These are phyloP conservation scores for Penicillium hesseltinei DNA, from an alignment of 2,329 filamentous ascomycete genomes.

Conservation along the genomic window DNA sequence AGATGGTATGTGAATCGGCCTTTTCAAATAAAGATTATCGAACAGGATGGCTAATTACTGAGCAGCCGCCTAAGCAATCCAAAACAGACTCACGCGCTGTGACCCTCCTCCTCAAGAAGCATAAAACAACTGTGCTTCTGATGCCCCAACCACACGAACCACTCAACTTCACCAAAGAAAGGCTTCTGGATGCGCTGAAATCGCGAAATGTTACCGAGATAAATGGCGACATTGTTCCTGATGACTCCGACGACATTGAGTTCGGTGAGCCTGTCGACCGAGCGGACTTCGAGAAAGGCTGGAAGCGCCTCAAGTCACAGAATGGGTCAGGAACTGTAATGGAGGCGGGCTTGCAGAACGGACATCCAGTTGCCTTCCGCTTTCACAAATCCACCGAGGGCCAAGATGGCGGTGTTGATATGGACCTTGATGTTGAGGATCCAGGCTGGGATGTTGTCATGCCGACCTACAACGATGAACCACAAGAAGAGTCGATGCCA, in stretches of 20 bases:
- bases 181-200: slow-evolving; percentile 58
- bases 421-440: slow-evolving; percentile 32
- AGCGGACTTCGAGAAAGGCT: slow-evolving; percentile 51
- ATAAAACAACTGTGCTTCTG: slow-evolving; percentile 68
- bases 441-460: slow-evolving; percentile 39
- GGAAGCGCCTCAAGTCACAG: slow-evolving; percentile 41
- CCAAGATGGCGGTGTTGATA: slow-evolving; percentile 21
- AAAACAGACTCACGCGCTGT: slow-evolving; percentile 50
- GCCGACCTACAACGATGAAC: slow-evolving; percentile 36
- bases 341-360: slow-evolving; percentile 30
- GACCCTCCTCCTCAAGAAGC: slow-evolving; percentile 71
- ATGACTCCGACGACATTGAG: slow-evolving; percentile 43
- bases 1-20: slow-evolving; percentile 11
- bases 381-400: slow-evolving; percentile 28
- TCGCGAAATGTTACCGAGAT: slow-evolving; percentile 44
- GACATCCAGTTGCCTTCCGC: slow-evolving; percentile 36
- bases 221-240: slow-evolving; percentile 39
- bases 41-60: background rate
- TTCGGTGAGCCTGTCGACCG: slow-evolving; percentile 49
- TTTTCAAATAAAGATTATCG: background rate
- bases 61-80: slow-evolving; percentile 17
- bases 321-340: slow-evolving; percentile 24
- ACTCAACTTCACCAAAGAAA: slow-evolving; percentile 57
- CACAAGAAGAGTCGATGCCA: slow-evolving; percentile 19
- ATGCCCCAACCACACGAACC: slow-evolving; percentile 60